Percentiles rank a stretch among this genome's conserved stretches.
phyloP scores from a whole-genome alignment of 1,284 basidiomycete genomes.

The Volvariella volvacea region DNA sequence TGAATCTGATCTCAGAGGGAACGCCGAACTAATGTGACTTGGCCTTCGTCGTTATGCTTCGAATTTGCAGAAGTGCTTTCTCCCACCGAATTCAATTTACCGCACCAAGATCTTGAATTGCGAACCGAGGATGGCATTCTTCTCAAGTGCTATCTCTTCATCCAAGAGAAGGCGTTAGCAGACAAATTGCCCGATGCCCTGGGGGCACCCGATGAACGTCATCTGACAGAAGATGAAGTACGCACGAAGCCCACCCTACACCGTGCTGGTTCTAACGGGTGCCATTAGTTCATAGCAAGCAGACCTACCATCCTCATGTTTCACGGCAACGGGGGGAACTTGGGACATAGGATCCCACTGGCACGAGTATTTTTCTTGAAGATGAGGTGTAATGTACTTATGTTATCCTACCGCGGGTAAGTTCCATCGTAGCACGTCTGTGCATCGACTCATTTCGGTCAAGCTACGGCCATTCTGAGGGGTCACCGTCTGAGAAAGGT shows the following conservation, averaged over 20 bases:
- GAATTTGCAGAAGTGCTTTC: slow-evolving; percentile 53
- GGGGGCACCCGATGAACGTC: slow-evolving; percentile 19
- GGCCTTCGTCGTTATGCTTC: background rate
- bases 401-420: slow-evolving; percentile 84
- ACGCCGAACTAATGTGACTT: background rate
- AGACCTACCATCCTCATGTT: slow-evolving; percentile 87
- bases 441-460: slow-evolving; percentile 1
- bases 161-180: slow-evolving; percentile 30
- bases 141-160: slow-evolving; percentile 34
- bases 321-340: slow-evolving; percentile 83
- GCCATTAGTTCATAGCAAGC: slow-evolving; percentile 54
- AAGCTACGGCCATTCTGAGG: slow-evolving; percentile 83
- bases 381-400: slow-evolving; percentile 85
- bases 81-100: slow-evolving; percentile 65
- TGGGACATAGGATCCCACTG: slow-evolving; percentile 85
- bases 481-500: slow-evolving; percentile 81
- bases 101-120: slow-evolving; percentile 70
- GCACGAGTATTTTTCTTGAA: slow-evolving; percentile 81
- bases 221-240: slow-evolving; percentile 43
- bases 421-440: slow-evolving; percentile 13
- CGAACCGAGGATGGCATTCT: slow-evolving; percentile 33
- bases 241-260: slow-evolving; percentile 10
- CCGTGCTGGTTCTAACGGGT: too few species aligned
- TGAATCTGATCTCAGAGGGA: too few species aligned
- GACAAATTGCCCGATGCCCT: slow-evolving; percentile 18